Conservation (phyloP, 2,329 filamentous ascomycete genomes). For the Colletotrichum cordylinicola region DNA sequence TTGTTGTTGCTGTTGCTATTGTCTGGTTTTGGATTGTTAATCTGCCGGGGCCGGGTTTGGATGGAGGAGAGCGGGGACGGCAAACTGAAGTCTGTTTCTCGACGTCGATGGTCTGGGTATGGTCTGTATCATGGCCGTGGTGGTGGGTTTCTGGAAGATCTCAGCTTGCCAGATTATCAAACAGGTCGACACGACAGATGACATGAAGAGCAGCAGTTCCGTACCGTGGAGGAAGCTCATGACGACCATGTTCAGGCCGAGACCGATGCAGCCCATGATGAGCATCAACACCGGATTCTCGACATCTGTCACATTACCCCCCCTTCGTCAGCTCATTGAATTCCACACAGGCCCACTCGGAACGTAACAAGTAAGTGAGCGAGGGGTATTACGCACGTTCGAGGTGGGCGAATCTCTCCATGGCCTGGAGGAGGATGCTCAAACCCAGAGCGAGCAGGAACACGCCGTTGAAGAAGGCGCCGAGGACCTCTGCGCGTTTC, state of each 20-base stretch:
- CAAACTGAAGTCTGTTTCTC: not conserved
- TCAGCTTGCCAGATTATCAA: not conserved
- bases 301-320: conserved; percentile 50
- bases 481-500: conserved; percentile 75
- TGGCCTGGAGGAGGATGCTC: conserved; percentile 75
- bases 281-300: conserved; percentile 70
- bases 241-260: conserved; percentile 72
- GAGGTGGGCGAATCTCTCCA: conserved; percentile 71
- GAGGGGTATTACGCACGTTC: too few relatives aligned
- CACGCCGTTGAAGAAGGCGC: conserved; percentile 82
- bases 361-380: too few relatives aligned
- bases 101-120: not conserved
- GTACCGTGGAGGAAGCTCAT: conserved; percentile 69
- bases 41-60: not conserved
- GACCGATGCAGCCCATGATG: conserved; percentile 71
- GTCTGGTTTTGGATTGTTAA: not conserved
- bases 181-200: too few relatives aligned
- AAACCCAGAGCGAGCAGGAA: conserved; percentile 75
- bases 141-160: not conserved
- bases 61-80: not conserved
- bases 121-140: not conserved
- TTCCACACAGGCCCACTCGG: not conserved
- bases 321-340: not conserved
- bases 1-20: not conserved
- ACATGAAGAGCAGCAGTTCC: not conserved